phyloP scores from a whole-genome alignment of 768 basidiomycete genomes.

The Calocybe indica region DNA sequence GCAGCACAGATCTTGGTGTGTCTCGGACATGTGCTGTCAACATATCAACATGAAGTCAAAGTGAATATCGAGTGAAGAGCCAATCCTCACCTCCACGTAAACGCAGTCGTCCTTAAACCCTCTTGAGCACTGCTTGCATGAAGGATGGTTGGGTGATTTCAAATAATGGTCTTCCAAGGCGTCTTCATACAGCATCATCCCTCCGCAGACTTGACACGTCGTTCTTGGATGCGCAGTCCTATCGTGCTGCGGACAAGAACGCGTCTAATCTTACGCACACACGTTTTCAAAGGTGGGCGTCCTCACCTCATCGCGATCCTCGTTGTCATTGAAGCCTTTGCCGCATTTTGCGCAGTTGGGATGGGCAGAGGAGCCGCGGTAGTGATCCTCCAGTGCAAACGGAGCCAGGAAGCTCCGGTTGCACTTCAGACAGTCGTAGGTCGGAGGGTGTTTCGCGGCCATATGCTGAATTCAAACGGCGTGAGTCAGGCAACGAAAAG shows the following conservation, averaged over 20 bases:
- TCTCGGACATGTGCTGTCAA: background rate
- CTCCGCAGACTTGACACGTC: slow-evolving; percentile 22
- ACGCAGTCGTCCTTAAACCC: slow-evolving; percentile 13
- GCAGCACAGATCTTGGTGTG: slow-evolving; percentile 19
- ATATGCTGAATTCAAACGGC: slow-evolving; percentile 25
- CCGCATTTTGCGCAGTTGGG: slow-evolving; percentile 42
- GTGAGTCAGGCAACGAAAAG: slow-evolving; percentile 1
- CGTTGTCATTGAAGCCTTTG: slow-evolving; percentile 31
- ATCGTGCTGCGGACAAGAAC: slow-evolving; percentile 23
- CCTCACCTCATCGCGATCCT: slow-evolving; percentile 28
- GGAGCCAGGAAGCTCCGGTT: slow-evolving; percentile 25
- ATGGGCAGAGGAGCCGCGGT: slow-evolving; percentile 36
- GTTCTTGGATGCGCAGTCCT: slow-evolving; percentile 18
- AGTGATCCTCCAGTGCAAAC: slow-evolving; percentile 39
- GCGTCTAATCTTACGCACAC: background rate
- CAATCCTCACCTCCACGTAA: slow-evolving; percentile 27
- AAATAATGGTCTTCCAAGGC: slow-evolving; percentile 33
- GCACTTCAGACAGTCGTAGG: slow-evolving; percentile 32
- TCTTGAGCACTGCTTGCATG: slow-evolving; percentile 5
- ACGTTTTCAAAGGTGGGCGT: background rate
- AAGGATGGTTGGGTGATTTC: slow-evolving; percentile 26
- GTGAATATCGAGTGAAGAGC: background rate
- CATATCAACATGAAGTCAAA: too few relatives aligned
- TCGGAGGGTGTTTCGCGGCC: slow-evolving; percentile 36
- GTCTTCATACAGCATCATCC: slow-evolving; percentile 26